phyloP scores from a whole-genome alignment of 2,329 filamentous ascomycete genomes.

The Aspergillus alliaceus region DNA sequence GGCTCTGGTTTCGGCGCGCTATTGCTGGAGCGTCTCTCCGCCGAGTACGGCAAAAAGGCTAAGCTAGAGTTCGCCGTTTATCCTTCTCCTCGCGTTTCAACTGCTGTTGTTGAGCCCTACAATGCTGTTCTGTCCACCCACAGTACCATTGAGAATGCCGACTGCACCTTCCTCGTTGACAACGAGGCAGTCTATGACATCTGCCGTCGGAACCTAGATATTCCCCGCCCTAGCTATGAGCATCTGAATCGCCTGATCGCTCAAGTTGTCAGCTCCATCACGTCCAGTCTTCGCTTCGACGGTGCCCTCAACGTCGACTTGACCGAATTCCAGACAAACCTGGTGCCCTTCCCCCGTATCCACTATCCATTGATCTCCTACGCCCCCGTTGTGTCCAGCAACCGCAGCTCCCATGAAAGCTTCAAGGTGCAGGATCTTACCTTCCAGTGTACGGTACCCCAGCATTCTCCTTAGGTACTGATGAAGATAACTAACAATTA shows the following conservation, averaged over 20 bases:
- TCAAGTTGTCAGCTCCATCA: slow-evolving; percentile 68
- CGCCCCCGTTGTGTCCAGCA: slow-evolving; percentile 63
- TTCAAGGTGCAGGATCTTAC: slow-evolving; percentile 79
- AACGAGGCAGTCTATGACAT: slow-evolving; percentile 70
- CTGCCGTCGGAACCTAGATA: slow-evolving; percentile 64
- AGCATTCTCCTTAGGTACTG: not conserved
- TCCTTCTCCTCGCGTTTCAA: slow-evolving; percentile 63
- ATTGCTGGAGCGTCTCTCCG: slow-evolving; percentile 62
- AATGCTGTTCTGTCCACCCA: slow-evolving; percentile 59
- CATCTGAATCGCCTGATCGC: slow-evolving; percentile 67
- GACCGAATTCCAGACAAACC: slow-evolving; percentile 69
- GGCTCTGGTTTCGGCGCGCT: slow-evolving; percentile 67
- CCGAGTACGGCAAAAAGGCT: slow-evolving; percentile 67
- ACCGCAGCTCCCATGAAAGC: slow-evolving; percentile 81
- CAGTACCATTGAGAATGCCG: slow-evolving; percentile 67
- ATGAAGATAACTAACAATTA: slow-evolving; percentile 9
- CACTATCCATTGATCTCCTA: slow-evolving; percentile 68
- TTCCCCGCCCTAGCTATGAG: slow-evolving; percentile 64
- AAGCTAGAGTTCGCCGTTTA: slow-evolving; percentile 69
- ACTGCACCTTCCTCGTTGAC: slow-evolving; percentile 69
- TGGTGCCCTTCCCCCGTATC: slow-evolving; percentile 67
- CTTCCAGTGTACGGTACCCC: slow-evolving; percentile 56
- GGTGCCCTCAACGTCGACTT: slow-evolving; percentile 67
- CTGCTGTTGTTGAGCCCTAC: slow-evolving; percentile 68
- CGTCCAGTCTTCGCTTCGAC: slow-evolving; percentile 64